Evolutionary conservation across 179 eudicot genomes (phyloP).

Genomic region (Patellifolia procumbens): DNA sequence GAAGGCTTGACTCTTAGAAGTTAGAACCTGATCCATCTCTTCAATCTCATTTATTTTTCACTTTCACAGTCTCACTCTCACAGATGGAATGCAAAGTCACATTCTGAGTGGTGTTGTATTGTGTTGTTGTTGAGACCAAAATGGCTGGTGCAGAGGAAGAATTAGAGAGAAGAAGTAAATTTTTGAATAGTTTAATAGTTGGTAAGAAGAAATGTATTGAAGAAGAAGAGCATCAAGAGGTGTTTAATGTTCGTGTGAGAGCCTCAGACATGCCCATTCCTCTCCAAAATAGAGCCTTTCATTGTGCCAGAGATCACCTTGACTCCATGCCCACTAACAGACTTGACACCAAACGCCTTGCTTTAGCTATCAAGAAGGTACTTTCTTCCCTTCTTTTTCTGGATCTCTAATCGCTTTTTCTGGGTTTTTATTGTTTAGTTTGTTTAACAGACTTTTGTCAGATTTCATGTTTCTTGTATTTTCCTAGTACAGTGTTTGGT

Average conservation of each 20-base stretch:
- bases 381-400: not conserved
- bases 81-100: conserved; percentile 5
- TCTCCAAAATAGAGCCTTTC: conserved; percentile 67
- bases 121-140: not conserved
- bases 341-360: conserved; percentile 69
- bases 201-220: conserved; percentile 64
- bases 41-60: not conserved
- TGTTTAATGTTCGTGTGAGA: conserved; percentile 59
- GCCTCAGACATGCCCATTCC: conserved; percentile 76
- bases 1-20: not conserved
- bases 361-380: conserved; percentile 84
- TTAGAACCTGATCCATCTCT: not conserved
- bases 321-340: conserved; percentile 58
- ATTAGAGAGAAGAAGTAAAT: conserved; percentile 85
- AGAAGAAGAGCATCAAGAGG: conserved; percentile 45
- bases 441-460: too few species aligned
- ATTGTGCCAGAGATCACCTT: conserved; percentile 58
- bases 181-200: conserved; percentile 67
- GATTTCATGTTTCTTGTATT: too few species aligned
- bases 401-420: not conserved
- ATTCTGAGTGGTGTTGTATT: not conserved
- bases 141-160: conserved; percentile 74
- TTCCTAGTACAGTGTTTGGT: too few species aligned
- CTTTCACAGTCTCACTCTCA: not conserved
- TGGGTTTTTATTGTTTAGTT: not conserved